These are phyloP conservation scores for Sphaerulina vaccinii DNA, from an alignment of 2,329 filamentous ascomycete species.

Conservation along the genomic window DNA sequence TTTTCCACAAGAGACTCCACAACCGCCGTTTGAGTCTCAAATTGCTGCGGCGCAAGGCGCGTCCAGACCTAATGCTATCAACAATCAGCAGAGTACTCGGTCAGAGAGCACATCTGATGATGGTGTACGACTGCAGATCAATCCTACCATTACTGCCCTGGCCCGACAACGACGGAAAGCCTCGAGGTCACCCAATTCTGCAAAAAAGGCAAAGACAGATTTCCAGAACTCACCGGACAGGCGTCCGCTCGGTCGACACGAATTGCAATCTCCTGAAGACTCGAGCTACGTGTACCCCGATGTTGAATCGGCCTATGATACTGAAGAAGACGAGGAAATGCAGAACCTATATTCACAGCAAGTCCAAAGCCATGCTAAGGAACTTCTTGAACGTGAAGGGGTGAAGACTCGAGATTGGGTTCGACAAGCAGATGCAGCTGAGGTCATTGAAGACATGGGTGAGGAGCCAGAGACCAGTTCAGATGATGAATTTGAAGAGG, in stretches of 20 bases:
- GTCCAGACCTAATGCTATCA: not conserved
- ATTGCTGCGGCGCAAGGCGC: not conserved
- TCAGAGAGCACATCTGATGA: slow-evolving; percentile 2
- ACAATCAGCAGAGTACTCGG: not conserved
- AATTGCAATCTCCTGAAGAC: too few relatives aligned
- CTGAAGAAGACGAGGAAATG: slow-evolving; percentile 26
- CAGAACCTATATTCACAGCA: slow-evolving; percentile 15
- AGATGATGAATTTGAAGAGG: slow-evolving; percentile 14
- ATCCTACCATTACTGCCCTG: slow-evolving; percentile 11
- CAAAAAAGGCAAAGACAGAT: too few relatives aligned
- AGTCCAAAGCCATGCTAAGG: slow-evolving; percentile 7
- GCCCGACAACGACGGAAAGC: not conserved
- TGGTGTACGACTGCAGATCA: slow-evolving; percentile 8
- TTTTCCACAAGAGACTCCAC: slow-evolving; percentile 29
- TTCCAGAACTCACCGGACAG: too few relatives aligned
- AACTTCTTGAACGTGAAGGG: slow-evolving; percentile 12
- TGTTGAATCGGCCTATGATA: slow-evolving; percentile 20
- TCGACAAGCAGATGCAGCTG: slow-evolving; percentile 21
- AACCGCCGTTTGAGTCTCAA: slow-evolving; percentile 2
- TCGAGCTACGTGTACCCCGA: not conserved
- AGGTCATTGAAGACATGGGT: slow-evolving; percentile 26
- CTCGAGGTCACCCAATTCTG: not conserved
- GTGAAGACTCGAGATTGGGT: slow-evolving; percentile 16
- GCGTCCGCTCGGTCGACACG: too few relatives aligned
- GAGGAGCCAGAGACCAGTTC: slow-evolving; percentile 17